Evolutionary conservation across 768 basidiomycete genomes (phyloP).

Genomic region (Hypholoma fasciculare): DNA sequence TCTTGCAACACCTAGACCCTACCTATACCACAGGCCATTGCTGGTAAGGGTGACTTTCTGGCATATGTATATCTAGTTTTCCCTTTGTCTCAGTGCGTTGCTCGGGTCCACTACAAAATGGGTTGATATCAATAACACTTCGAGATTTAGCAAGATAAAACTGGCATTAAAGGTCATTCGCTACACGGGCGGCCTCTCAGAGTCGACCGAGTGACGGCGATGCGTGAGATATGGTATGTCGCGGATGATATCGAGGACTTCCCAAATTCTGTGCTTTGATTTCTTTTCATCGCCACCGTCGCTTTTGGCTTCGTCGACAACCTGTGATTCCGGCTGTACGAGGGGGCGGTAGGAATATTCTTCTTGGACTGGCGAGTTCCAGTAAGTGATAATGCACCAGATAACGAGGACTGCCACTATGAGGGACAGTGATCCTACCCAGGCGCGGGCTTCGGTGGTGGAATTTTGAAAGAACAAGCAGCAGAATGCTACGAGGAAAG

Average conservation of each 20-base stretch:
- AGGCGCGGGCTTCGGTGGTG: conserved; percentile 6
- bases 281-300: background rate
- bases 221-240: background rate
- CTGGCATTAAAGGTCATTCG: background rate
- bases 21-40: no score
- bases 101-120: no score
- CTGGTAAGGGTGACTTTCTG: no score
- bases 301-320: background rate
- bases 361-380: conserved; percentile 27
- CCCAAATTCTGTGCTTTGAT: background rate
- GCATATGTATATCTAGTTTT: no score
- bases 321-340: background rate
- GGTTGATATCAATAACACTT: no score
- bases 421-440: conserved; percentile 3
- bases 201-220: background rate
- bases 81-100: no score
- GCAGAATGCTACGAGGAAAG: conserved; percentile 19
- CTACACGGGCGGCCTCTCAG: background rate
- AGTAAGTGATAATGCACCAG: conserved; percentile 46
- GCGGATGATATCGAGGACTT: background rate
- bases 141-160: no score
- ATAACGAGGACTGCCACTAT: conserved; percentile 27
- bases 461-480: conserved; percentile 19
- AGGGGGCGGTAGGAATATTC: background rate
- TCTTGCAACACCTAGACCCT: no score